phyloP scores from a whole-genome alignment of 768 basidiomycete genomes.

The Suillus clintonianus region DNA sequence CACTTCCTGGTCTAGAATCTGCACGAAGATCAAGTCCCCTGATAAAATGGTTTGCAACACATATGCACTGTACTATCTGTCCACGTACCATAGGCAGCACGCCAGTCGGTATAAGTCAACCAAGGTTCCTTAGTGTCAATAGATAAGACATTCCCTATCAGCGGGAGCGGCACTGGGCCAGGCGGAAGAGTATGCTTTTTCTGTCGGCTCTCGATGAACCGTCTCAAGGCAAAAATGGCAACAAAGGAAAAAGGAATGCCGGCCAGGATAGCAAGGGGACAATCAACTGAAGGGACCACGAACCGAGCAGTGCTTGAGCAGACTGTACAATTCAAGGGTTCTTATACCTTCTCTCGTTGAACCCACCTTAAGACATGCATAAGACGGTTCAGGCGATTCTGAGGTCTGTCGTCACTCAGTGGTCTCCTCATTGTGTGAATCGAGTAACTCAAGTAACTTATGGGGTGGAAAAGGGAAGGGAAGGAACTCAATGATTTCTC shows the following conservation, averaged over 20 bases:
- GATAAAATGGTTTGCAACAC: neutral
- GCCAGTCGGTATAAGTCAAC: conserved; percentile 39
- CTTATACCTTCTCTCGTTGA: no score
- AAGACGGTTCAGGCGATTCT: no score
- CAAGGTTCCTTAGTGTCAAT: conserved; percentile 33
- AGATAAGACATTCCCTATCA: conserved; percentile 50
- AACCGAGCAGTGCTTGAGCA: no score
- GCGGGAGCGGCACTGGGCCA: conserved; percentile 46
- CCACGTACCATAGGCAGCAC: conserved; percentile 23
- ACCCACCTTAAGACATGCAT: no score
- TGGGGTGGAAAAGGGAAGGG: no score
- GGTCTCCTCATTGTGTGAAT: no score
- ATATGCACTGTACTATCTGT: neutral
- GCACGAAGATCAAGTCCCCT: conserved; percentile 2
- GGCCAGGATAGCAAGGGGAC: neutral
- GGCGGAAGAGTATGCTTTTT: conserved; percentile 37
- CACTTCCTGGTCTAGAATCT: neutral
- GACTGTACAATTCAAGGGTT: no score
- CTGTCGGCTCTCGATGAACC: neutral
- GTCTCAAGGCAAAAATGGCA: neutral
- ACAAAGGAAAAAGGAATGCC: no score
- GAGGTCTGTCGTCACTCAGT: no score
- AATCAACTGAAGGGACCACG: no score
- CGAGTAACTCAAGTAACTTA: no score
- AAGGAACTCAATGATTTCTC: no score